phyloP scores from a whole-genome alignment of 2,329 filamentous ascomycete genomes.

The Pseudogymnoascus sp. region DNA sequence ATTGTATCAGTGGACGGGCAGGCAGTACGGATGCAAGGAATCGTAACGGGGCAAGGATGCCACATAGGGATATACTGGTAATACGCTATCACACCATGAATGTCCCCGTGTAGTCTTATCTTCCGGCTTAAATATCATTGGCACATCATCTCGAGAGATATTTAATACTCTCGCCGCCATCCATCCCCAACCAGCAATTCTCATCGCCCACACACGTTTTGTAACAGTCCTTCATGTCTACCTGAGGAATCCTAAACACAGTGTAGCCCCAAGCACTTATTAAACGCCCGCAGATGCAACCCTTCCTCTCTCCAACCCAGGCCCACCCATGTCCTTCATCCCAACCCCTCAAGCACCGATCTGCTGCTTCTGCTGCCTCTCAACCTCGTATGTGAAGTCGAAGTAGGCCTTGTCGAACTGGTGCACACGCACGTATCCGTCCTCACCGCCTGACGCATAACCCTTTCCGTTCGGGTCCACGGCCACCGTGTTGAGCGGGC shows the following conservation, averaged over 20 bases:
- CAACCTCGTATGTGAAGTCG: constrained; percentile 97
- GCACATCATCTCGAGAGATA: not conserved
- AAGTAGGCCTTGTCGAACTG: constrained; percentile 99
- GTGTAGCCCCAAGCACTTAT: constrained; percentile 9
- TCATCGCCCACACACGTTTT: not conserved
- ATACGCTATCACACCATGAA: not conserved
- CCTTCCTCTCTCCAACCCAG: constrained; percentile 12
- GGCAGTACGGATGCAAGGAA: not conserved
- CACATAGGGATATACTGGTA: not conserved
- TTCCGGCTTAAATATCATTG: not conserved
- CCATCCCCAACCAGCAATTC: not conserved
- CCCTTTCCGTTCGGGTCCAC: constrained; percentile 84
- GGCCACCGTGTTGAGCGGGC: constrained; percentile 91
- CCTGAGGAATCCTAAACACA: constrained; percentile 4
- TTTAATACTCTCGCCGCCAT: not conserved
- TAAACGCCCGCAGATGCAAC: constrained; percentile 26
- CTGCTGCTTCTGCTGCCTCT: constrained; percentile 56
- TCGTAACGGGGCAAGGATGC: not conserved
- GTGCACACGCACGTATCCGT: constrained; percentile 96
- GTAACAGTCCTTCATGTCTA: constrained; percentile 6
- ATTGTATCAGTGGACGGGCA: not conserved
- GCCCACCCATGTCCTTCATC: not conserved
- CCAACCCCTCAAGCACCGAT: constrained; percentile 19
- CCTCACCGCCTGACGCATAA: constrained; percentile 93
- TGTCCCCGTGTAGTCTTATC: not conserved